Conservation (phyloP, 495 filamentous ascomycete species). For the Neurospora discreta region DNA sequence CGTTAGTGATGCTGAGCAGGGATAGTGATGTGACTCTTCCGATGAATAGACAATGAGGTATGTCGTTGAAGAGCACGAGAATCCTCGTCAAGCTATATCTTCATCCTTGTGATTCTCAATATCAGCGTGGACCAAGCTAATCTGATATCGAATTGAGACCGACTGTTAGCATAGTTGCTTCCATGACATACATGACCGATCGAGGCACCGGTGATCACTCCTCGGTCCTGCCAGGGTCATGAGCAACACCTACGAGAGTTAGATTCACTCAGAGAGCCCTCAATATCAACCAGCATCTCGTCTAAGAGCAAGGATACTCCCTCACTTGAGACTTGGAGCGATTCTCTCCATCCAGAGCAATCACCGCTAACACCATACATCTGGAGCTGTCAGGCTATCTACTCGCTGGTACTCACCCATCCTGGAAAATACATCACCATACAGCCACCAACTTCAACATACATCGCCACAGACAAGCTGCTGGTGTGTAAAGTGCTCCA, state of each 20-base stretch:
- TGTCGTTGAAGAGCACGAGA: neutral
- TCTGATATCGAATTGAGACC: neutral
- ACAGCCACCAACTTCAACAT: neutral
- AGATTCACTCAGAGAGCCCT: neutral
- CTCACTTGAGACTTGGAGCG: too few species aligned
- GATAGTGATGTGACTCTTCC: neutral
- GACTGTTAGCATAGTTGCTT: neutral
- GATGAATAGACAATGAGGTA: neutral
- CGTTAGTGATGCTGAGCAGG: neutral
- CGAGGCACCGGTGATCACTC: neutral
- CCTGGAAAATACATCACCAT: too few species aligned
- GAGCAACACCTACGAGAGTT: neutral
- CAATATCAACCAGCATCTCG: neutral
- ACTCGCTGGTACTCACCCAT: neutral
- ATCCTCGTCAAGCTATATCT: neutral
- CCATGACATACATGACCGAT: neutral
- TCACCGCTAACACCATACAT: too few species aligned
- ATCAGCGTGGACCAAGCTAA: too few species aligned
- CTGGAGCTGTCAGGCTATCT: neutral
- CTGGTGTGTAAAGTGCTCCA: neutral
- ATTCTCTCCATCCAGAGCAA: neutral
- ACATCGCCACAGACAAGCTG: neutral
- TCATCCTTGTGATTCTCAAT: too few species aligned
- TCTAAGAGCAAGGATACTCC: too few species aligned
- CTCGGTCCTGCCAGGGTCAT: neutral